Percentiles rank a stretch among this genome's conserved stretches.
Evolutionary conservation across 805 yeast genomes (phyloP).

Genomic region (Ogataea wickerhamii): DNA sequence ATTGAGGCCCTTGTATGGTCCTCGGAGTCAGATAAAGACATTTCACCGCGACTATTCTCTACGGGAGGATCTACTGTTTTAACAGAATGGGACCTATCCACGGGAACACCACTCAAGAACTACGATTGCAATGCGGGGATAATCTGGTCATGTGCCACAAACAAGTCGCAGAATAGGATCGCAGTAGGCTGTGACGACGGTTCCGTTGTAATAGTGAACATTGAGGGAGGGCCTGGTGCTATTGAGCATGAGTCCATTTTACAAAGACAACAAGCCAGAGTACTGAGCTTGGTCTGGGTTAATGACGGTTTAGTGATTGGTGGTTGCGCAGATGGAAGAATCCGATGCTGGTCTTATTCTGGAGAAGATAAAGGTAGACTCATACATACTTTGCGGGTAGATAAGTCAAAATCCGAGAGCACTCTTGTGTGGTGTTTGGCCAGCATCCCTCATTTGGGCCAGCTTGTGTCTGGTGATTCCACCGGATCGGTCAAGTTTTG

Average conservation of each 20-base stretch:
- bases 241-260: conserved; percentile 72
- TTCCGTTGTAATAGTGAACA: conserved; percentile 73
- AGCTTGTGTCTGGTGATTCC: conserved; percentile 93
- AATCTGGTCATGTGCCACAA: conserved; percentile 82
- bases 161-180: conserved; percentile 55
- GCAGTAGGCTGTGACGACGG: conserved; percentile 98
- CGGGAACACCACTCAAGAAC: conserved; percentile 69
- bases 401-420: conserved; percentile 78
- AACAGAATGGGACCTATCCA: conserved; percentile 86
- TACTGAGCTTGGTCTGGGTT: conserved; percentile 76
- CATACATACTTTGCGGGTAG: conserved; percentile 86
- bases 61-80: conserved; percentile 90
- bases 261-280: conserved; percentile 80
- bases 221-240: conserved; percentile 82
- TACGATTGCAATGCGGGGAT: conserved; percentile 91
- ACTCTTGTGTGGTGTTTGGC: conserved; percentile 88
- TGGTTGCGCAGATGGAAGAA: conserved; percentile 93
- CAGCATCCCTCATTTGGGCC: conserved; percentile 58
- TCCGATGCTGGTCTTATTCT: conserved; percentile 71
- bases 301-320: conserved; percentile 67
- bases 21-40: conserved; percentile 37
- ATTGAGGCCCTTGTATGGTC: conserved; percentile 90
- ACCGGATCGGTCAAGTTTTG: conserved; percentile 92
- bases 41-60: conserved; percentile 69
- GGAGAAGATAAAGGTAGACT: conserved; percentile 55